Evolutionary conservation across 345 rosid species (phyloP), one percentile per base, ranked within the genome.

Genomic region (Leavenworthia alabamica): DNA sequence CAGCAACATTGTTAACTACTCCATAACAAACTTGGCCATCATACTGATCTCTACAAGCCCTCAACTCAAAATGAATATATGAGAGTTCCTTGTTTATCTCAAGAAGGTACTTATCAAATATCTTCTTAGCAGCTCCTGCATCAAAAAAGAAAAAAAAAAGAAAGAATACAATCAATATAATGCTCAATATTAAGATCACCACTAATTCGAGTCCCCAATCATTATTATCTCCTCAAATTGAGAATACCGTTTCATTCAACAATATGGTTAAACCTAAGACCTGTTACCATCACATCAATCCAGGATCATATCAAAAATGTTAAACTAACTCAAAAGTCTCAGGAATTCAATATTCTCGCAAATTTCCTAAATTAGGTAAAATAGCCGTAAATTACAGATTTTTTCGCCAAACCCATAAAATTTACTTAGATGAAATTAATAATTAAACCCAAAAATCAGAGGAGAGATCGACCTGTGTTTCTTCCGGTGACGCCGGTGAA

Each of bases 41-140:
- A 54, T 85, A 78, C 66, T 89, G 99, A 64, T 89, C 77, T 62
- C 83, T 79, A 64, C 96, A 89, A 14, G 82, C 84, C 44, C 91
- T 76, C 73, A 93, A 51, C 80, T 89, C 99, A 70, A 86, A 83
- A 49, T 89, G 84, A 47, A 83, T 81, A 45, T 66, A 78, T 0
- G 94, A 85, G 35, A 92, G 89, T 53, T 85, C 93, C 86, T 80
- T 86, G 70, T 92, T 92, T 57, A 89, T 89, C 81, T 76, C 85
- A 39, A 85, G 80, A 33, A 89, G 89, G 66, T 68, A 89, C 57
- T 81, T 81, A 58, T 81, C 85, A 51, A 89, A 85, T 15, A 79
- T 71, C 50, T 59, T 70, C 40, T 64, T 74, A 39, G 72, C 64
- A 70, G 57, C 24, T 70, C 76, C 98, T 92, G 79, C 47, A 67